Percentiles rank a stretch among this genome's conserved stretches.
These are phyloP conservation scores for Myxozyma sirexii DNA, from an alignment of 805 yeast genomes.

Conservation along the genomic window DNA sequence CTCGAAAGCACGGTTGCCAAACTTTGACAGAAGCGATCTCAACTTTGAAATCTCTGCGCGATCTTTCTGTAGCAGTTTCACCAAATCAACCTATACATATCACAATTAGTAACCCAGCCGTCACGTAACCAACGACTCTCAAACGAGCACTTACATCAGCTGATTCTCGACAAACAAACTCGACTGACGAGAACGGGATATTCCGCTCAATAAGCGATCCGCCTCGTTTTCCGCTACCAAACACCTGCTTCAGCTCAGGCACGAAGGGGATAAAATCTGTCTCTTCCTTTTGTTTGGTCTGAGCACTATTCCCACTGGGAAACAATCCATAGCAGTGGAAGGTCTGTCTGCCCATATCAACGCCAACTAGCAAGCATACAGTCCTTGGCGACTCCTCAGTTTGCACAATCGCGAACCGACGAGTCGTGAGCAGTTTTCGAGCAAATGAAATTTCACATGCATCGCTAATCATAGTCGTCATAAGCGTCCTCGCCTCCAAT, in stretches of 20 bases:
- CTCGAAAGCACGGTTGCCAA: conserved; percentile 5
- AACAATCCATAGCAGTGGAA: conserved; percentile 28
- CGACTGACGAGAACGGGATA: conserved; percentile 49
- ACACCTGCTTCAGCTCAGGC: conserved; percentile 14
- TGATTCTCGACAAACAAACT: conserved; percentile 49
- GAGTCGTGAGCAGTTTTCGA: conserved; percentile 49
- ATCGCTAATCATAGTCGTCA: conserved; percentile 52
- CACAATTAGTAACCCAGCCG: not conserved
- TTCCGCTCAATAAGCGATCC: conserved; percentile 37
- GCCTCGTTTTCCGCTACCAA: not conserved
- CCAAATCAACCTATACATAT: conserved; percentile 11
- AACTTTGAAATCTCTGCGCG: conserved; percentile 10
- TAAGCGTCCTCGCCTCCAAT: conserved; percentile 50
- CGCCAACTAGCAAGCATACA: conserved; percentile 26
- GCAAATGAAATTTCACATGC: conserved; percentile 49
- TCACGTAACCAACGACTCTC: not conserved
- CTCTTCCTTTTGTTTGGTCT: conserved; percentile 12
- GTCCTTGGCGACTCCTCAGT: conserved; percentile 29
- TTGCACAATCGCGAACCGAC: conserved; percentile 32
- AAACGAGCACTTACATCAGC: conserved; percentile 1
- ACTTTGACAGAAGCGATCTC: conserved; percentile 4
- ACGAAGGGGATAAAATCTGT: conserved; percentile 26
- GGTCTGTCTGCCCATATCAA: conserved; percentile 8
- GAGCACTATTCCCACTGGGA: conserved; percentile 1
- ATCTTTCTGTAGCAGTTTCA: conserved; percentile 10